Conservation (phyloP, 1,139 yeast genomes). For the Debaryomyces sp. region DNA sequence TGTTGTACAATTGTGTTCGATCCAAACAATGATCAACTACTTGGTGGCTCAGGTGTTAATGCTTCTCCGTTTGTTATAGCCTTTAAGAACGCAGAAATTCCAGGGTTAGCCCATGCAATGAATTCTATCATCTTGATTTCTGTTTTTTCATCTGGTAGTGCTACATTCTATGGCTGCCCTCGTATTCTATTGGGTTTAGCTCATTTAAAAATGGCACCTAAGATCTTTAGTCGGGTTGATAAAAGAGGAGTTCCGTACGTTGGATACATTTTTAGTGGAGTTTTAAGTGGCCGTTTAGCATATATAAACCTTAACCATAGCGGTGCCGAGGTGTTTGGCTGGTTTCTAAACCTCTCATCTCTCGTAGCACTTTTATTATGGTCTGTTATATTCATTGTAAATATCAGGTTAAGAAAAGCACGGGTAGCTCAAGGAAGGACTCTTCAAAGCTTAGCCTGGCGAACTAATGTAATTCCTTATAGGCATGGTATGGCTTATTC, state of each 20-base stretch:
- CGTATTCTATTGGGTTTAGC: slow-evolving; percentile 71
- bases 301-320: background rate
- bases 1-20: slow-evolving; percentile 36
- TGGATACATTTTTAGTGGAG: background rate
- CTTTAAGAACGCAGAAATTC: slow-evolving; percentile 69
- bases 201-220: slow-evolving; percentile 63
- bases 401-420: background rate
- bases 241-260: slow-evolving; percentile 58
- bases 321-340: background rate
- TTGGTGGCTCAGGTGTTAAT: slow-evolving; percentile 39
- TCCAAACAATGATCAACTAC: slow-evolving; percentile 26
- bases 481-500: background rate
- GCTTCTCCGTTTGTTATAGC: slow-evolving; percentile 61
- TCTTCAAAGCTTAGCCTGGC: background rate
- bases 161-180: slow-evolving; percentile 79
- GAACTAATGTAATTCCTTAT: background rate
- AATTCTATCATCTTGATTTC: slow-evolving; percentile 74
- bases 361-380: background rate
- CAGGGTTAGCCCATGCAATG: slow-evolving; percentile 67
- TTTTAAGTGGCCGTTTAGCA: background rate
- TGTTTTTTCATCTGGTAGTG: slow-evolving; percentile 77
- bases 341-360: background rate
- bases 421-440: background rate
- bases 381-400: background rate
- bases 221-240: slow-evolving; percentile 53